Evolutionary conservation across 2,329 filamentous ascomycete genomes (phyloP).

Genomic region (Plectosphaerella plurivora): DNA sequence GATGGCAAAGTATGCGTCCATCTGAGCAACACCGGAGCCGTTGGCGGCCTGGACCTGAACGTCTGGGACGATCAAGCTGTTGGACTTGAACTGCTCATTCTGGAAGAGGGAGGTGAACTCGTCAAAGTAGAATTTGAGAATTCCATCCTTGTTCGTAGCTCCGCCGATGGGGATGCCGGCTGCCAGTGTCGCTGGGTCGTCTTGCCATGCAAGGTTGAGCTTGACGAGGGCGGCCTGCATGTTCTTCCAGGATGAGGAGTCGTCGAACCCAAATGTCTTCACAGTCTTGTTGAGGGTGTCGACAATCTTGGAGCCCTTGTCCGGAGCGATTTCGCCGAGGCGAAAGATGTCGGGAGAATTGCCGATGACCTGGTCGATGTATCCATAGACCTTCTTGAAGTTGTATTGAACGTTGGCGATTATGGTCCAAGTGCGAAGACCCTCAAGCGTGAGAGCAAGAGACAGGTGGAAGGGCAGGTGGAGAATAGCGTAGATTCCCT

Average conservation of each 20-base stretch:
- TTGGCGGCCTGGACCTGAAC: constrained; percentile 1
- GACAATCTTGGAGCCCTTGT: not conserved
- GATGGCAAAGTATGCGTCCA: constrained; percentile 1
- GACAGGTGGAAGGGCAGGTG: constrained; percentile 53
- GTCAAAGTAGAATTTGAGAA: not conserved
- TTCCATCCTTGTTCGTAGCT: not conserved
- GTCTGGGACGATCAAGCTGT: not conserved
- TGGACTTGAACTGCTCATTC: constrained; percentile 1
- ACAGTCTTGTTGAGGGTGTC: not conserved
- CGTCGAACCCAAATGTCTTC: not conserved
- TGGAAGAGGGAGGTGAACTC: not conserved
- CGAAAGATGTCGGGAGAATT: not conserved
- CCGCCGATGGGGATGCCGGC: no score
- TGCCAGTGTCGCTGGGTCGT: not conserved
- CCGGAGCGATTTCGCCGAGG: not conserved
- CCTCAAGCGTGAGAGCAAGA: constrained; percentile 1
- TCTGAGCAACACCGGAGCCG: not conserved
- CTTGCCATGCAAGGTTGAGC: not conserved
- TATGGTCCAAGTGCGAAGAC: not conserved
- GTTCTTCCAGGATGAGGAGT: not conserved
- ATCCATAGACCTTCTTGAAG: constrained; percentile 1
- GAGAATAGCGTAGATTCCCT: constrained; percentile 45
- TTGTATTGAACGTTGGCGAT: constrained; percentile 2
- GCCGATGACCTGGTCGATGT: not conserved
- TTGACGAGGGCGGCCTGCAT: not conserved